Evolutionary conservation across 345 rosid species (phyloP).

Genomic region (Turritis glabra): DNA sequence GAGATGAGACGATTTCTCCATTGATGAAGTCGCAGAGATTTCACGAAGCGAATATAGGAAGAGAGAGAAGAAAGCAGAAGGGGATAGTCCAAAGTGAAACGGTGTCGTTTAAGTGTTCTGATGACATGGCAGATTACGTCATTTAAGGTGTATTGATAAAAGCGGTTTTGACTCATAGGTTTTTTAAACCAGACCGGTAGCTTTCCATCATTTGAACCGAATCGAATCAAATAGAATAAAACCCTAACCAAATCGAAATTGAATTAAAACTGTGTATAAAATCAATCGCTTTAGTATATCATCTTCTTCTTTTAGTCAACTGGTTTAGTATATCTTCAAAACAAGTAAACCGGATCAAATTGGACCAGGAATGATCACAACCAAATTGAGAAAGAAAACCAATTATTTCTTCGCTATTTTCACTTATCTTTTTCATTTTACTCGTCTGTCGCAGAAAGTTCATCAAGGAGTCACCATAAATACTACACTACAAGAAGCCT

Average conservation of each 20-base stretch:
- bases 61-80: not conserved
- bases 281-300: not conserved
- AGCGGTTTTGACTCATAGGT: not conserved
- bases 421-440: not conserved
- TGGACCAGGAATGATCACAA: not conserved
- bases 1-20: conserved; percentile 30
- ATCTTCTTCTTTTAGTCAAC: not conserved
- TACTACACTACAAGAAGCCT: not conserved
- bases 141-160: not conserved
- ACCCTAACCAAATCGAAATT: not conserved
- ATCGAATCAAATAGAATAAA: not conserved
- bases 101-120: not conserved
- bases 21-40: conserved; percentile 14
- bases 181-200: not conserved
- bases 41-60: not conserved
- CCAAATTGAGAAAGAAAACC: not conserved
- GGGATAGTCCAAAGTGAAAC: not conserved
- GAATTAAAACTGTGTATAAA: not conserved
- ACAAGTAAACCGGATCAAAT: not conserved
- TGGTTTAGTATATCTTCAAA: not conserved
- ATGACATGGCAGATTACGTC: conserved; percentile 18
- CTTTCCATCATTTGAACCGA: not conserved
- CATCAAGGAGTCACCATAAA: not conserved
- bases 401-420: not conserved
- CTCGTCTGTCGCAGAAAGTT: not conserved